A percentile compares a stretch with the other conserved stretches of the same genome.
phyloP scores from a whole-genome alignment of 176 grass and related monocot species.

The Elymus sibiricus region DNA sequence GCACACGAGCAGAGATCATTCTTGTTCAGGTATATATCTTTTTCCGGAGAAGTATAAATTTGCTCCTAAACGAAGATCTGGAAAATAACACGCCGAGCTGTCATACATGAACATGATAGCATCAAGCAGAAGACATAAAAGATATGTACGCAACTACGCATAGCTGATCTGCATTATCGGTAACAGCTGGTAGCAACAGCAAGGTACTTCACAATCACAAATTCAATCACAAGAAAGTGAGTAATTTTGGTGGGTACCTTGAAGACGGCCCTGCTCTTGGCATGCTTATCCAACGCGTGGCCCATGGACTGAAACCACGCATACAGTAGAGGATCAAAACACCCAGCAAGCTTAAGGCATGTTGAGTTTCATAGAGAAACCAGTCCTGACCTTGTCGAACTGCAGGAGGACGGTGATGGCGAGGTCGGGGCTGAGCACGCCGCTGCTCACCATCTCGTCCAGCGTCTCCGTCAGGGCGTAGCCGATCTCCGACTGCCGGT shows the following conservation, averaged over 20 bases:
- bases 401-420: constrained; percentile 83
- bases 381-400: constrained; percentile 71
- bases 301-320: constrained; percentile 69
- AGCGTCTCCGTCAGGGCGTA: constrained; percentile 70
- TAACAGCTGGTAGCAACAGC: no score
- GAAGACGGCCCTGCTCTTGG: constrained; percentile 79
- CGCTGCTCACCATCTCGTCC: constrained; percentile 76
- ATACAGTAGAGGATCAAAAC: not conserved
- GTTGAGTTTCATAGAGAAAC: not conserved
- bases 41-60: not conserved
- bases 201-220: not conserved
- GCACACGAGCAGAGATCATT: not conserved
- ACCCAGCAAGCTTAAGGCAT: not conserved
- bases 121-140: no score
- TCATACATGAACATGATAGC: no score
- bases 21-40: not conserved
- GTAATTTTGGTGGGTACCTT: constrained; percentile 45
- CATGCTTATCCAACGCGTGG: constrained; percentile 59
- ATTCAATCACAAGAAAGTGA: no score
- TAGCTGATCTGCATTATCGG: not conserved
- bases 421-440: constrained; percentile 60
- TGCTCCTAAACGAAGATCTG: not conserved
- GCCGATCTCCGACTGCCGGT: constrained; percentile 72
- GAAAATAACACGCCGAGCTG: no score
- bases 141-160: no score